A percentile compares a stretch with the other conserved stretches of the same genome.
These are phyloP conservation scores for Zancudomyces culisetae DNA, from an alignment of 371 early-diverging fungal species.

Conservation along the genomic window DNA sequence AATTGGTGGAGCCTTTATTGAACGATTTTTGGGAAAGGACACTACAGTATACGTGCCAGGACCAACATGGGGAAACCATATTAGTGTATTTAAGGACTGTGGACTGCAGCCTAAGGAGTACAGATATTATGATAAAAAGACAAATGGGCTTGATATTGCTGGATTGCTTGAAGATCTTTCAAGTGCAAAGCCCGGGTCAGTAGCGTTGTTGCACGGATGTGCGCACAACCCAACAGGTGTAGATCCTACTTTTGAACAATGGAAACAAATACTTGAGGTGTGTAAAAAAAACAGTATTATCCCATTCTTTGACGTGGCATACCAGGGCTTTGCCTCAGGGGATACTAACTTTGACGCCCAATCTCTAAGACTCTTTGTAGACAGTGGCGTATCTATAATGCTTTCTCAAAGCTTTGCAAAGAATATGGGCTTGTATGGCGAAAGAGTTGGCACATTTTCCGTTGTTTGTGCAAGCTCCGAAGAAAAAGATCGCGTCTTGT, in stretches of 20 bases:
- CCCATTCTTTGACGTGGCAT: constrained; percentile 96
- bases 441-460: constrained; percentile 92
- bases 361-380: constrained; percentile 83
- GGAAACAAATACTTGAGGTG: constrained; percentile 69
- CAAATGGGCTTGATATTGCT: constrained; percentile 80
- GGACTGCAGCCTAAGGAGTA: constrained; percentile 74
- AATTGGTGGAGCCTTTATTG: constrained; percentile 81
- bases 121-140: constrained; percentile 84
- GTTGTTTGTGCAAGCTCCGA: constrained; percentile 55
- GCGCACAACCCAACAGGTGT: constrained; percentile 99
- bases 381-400: constrained; percentile 49
- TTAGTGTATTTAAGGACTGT: constrained; percentile 76
- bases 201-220: constrained; percentile 91
- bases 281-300: constrained; percentile 70
- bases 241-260: constrained; percentile 83
- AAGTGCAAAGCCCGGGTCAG: constrained; percentile 67
- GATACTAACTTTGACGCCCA: constrained; percentile 78
- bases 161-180: constrained; percentile 80
- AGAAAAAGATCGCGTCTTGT: constrained; percentile 70
- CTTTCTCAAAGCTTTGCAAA: constrained; percentile 94
- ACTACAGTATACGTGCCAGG: constrained; percentile 85
- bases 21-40: constrained; percentile 56
- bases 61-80: constrained; percentile 97
- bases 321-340: constrained; percentile 97
- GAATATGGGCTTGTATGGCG: constrained; percentile 98